These are phyloP conservation scores for Exophiala spinifera DNA, from an alignment of 2,329 filamentous ascomycete species.

Conservation along the genomic window DNA sequence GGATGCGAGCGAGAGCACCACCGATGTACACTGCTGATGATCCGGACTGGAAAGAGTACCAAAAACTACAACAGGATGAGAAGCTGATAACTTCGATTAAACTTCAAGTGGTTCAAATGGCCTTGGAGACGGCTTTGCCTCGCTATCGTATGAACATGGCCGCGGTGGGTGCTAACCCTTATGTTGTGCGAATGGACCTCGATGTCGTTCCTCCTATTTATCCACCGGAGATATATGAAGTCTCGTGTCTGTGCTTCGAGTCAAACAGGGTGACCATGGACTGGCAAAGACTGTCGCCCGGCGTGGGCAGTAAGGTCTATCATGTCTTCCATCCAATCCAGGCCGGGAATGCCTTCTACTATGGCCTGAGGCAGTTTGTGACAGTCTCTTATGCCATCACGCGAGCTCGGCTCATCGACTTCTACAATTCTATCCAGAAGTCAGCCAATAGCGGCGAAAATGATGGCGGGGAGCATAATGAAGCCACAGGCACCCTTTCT, in stretches of 20 bases:
- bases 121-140: constrained; percentile 1
- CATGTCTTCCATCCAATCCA: constrained; percentile 24
- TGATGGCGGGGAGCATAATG: background rate
- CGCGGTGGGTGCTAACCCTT: background rate
- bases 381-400: constrained; percentile 16
- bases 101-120: constrained; percentile 6
- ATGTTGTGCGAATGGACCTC: constrained; percentile 5
- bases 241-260: constrained; percentile 23
- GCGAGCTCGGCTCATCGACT: constrained; percentile 15
- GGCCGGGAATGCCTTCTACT: constrained; percentile 20
- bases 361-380: constrained; percentile 21
- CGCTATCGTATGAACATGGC: background rate
- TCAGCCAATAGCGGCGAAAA: background rate
- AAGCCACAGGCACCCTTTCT: background rate
- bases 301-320: constrained; percentile 23
- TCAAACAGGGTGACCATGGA: constrained; percentile 9
- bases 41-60: constrained; percentile 26
- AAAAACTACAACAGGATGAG: constrained; percentile 22
- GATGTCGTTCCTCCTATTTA: constrained; percentile 19
- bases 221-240: constrained; percentile 23
- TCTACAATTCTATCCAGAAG: constrained; percentile 2
- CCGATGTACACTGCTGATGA: constrained; percentile 18
- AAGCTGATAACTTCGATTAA: constrained; percentile 20
- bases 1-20: constrained; percentile 18
- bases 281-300: constrained; percentile 23